Percentiles rank a stretch among this genome's conserved stretches.
phyloP scores from a whole-genome alignment of 192 early-diverging fungal genomes.

The Backusella psychrophila region DNA sequence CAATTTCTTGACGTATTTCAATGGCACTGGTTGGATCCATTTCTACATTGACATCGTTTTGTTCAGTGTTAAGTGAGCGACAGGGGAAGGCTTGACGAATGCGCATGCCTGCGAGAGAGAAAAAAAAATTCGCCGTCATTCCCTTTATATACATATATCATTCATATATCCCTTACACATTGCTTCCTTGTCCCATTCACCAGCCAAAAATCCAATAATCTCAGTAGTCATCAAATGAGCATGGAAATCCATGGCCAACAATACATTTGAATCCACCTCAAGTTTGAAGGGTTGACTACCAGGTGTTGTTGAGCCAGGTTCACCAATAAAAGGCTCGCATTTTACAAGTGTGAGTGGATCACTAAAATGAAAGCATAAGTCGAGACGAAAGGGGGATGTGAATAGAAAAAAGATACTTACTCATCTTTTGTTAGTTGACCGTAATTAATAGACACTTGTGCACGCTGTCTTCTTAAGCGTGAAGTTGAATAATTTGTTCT shows the following conservation, averaged over 20 bases:
- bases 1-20: slow-evolving; percentile 73
- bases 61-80: slow-evolving; percentile 65
- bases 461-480: slow-evolving; percentile 45
- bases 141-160: background rate
- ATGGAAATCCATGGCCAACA: slow-evolving; percentile 90
- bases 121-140: background rate
- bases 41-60: slow-evolving; percentile 81
- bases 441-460: slow-evolving; percentile 41
- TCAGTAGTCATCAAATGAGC: slow-evolving; percentile 87
- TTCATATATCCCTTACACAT: slow-evolving; percentile 27
- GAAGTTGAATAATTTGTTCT: slow-evolving; percentile 56
- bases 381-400: background rate
- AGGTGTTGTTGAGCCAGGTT: slow-evolving; percentile 57
- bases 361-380: slow-evolving; percentile 18
- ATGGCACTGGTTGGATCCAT: slow-evolving; percentile 83
- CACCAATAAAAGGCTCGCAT: slow-evolving; percentile 72
- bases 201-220: slow-evolving; percentile 88
- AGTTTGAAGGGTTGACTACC: slow-evolving; percentile 84
- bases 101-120: slow-evolving; percentile 41
- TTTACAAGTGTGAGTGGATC: slow-evolving; percentile 84
- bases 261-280: slow-evolving; percentile 68
- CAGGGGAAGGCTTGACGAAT: slow-evolving; percentile 75
- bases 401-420: slow-evolving; percentile 9
- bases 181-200: slow-evolving; percentile 61
- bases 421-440: slow-evolving; percentile 42